phyloP scores from a whole-genome alignment of 495 filamentous ascomycete genomes.

The Annulohypoxylon maeteangense region DNA sequence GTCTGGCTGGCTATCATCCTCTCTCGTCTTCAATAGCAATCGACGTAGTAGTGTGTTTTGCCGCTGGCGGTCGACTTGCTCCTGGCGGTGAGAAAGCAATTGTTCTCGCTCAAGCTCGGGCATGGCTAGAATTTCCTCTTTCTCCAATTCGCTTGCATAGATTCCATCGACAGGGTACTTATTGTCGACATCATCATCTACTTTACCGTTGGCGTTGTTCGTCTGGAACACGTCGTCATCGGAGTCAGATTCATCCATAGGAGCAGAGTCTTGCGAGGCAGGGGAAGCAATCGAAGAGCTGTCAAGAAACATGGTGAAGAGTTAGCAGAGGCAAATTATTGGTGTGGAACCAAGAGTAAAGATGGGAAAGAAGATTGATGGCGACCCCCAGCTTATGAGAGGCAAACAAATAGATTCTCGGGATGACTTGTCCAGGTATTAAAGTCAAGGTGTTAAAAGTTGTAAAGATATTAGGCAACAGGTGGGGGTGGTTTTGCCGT shows the following conservation, averaged over 20 bases:
- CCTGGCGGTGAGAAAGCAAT: slow-evolving; percentile 87
- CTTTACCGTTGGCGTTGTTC: slow-evolving; percentile 53
- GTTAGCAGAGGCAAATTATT: slow-evolving; percentile 7
- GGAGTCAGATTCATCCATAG: slow-evolving; percentile 90
- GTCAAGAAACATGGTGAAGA: not conserved
- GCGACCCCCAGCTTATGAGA: not conserved
- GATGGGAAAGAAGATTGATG: not conserved
- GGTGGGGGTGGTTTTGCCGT: not conserved
- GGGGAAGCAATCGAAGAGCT: slow-evolving; percentile 64
- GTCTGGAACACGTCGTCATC: slow-evolving; percentile 68
- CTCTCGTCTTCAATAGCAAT: slow-evolving; percentile 62
- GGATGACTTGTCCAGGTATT: not conserved
- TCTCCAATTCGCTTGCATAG: slow-evolving; percentile 82
- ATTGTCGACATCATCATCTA: slow-evolving; percentile 68
- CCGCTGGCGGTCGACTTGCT: slow-evolving; percentile 78
- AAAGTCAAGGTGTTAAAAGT: not conserved
- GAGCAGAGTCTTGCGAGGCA: slow-evolving; percentile 80
- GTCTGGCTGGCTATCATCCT: slow-evolving; percentile 51
- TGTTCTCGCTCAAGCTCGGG: slow-evolving; percentile 90
- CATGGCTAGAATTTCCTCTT: slow-evolving; percentile 83
- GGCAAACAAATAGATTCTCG: not conserved
- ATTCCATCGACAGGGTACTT: slow-evolving; percentile 91
- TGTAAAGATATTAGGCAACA: not conserved
- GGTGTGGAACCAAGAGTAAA: not conserved
- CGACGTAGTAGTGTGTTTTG: slow-evolving; percentile 88